Evolutionary conservation across 768 basidiomycete genomes (phyloP), one percentile per base, ranked within the genome.

Genomic region (Panaeolus papilionaceus): DNA sequence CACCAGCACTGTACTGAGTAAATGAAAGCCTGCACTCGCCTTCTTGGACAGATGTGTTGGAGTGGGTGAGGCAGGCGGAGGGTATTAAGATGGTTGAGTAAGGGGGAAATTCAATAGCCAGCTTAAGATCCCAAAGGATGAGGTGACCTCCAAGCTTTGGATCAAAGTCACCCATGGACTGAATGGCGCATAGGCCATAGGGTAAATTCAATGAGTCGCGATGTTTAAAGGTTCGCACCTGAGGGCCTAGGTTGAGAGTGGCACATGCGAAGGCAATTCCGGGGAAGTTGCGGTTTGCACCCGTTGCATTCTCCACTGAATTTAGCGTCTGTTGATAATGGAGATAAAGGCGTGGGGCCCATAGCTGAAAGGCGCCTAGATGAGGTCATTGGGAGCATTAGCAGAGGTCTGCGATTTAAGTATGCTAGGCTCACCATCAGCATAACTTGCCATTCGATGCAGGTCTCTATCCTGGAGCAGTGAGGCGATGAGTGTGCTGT

Each of bases 1-100:
- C 37, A 5, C 65, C 65, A 4, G 37, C 65, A 6, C n/a, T 66
- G 18, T 66, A 66, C 23, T 66, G 65, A 2, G 65, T 66, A 28
- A 66, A 38, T 11, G 65, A 66, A 2, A 23, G 11, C 12, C 65
- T 10, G 8, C 1, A 7, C n/a, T 58, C 51, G 3, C 26, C 54
- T 2, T 7, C 4, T 16, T 14, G 9, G 12, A 66, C 37, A 1
- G 51, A 16, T 33, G 38, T 20, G 12, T 66, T 66, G 1, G 54
- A 66, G 23, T 66, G 65, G 1, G 26, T 38, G 16, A 66, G 26
- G 1, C 7, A 8, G 11, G 65, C 51, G 1, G 65, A 66, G 16
- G 65, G 65, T 11, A 66, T 20, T 6, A 66, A 20, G n/a, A 66
- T 58, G n/a, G 38, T 58, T 11, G 65, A 47, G 3, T 38, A 37